Conservation (phyloP, 2,329 filamentous ascomycete genomes). For the Aspergillus piperis region DNA sequence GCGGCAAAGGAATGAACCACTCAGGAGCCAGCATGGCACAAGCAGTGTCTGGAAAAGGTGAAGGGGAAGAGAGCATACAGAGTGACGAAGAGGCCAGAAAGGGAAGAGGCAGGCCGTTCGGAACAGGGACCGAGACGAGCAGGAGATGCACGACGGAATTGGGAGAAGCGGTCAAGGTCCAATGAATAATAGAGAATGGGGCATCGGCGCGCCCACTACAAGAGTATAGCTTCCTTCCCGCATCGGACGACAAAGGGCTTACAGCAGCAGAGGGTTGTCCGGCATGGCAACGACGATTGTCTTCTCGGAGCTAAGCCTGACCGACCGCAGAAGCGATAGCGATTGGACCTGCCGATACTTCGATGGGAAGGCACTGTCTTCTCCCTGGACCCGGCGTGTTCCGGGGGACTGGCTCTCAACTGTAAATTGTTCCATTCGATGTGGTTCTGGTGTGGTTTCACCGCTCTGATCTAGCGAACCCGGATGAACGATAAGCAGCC, state of each 20-base stretch:
- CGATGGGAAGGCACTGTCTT: conserved; percentile 8
- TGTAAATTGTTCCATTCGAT: conserved; percentile 17
- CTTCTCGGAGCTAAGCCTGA: conserved; percentile 13
- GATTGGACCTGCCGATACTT: no score
- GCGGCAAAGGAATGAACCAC: conserved; percentile 21
- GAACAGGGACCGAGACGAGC: conserved; percentile 3
- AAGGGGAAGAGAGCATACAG: conserved; percentile 17
- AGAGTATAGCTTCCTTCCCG: conserved; percentile 19
- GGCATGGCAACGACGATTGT: conserved; percentile 17
- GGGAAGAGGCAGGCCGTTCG: conserved; percentile 12
- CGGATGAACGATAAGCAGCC: conserved; percentile 27
- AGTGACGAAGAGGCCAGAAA: conserved; percentile 9
- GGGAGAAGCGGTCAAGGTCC: conserved; percentile 24
- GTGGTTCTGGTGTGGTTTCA: conserved; percentile 26
- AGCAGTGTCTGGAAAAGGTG: conserved; percentile 17
- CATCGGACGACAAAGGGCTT: conserved; percentile 15
- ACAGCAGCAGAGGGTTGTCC: conserved; percentile 10
- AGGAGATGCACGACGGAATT: conserved; percentile 2
- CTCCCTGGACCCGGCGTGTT: conserved; percentile 25
- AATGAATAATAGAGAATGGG: conserved; percentile 13
- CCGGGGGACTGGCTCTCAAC: conserved; percentile 26
- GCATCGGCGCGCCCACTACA: conserved; percentile 13
- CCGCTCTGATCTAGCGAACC: conserved; percentile 24
- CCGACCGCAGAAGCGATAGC: conserved; percentile 4
- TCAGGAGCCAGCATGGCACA: conserved; percentile 15